phyloP scores from a whole-genome alignment of 768 basidiomycete species.

The Roridomyces roridus region DNA sequence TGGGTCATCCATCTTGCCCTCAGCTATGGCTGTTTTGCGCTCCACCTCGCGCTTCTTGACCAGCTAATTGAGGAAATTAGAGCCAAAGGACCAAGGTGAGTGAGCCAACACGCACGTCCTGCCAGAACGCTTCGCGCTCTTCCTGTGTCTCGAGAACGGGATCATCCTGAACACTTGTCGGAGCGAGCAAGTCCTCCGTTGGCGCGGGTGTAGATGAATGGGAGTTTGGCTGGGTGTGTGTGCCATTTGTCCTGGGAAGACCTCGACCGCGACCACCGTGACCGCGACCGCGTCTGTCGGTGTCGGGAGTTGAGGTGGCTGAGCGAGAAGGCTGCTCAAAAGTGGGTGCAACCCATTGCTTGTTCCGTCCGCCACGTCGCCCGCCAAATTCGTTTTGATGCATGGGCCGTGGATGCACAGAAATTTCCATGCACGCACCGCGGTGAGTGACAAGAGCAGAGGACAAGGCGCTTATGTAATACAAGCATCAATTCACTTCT shows the following conservation, averaged over 20 bases:
- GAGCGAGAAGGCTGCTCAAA: conserved; percentile 44
- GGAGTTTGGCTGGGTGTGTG: conserved; percentile 39
- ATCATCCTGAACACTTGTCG: conserved; percentile 44
- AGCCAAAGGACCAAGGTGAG: not conserved
- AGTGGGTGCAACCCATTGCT: conserved; percentile 58
- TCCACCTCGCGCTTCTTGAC: conserved; percentile 78
- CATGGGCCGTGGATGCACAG: conserved; percentile 17
- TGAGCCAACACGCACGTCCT: conserved; percentile 58
- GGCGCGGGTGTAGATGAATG: conserved; percentile 49
- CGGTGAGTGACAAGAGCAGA: no score
- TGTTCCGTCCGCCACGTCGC: conserved; percentile 54
- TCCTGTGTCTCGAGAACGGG: conserved; percentile 63
- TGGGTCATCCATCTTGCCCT: conserved; percentile 91
- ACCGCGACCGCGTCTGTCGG: conserved; percentile 62
- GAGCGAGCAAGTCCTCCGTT: conserved; percentile 36
- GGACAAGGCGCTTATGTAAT: no score
- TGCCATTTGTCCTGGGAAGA: conserved; percentile 38
- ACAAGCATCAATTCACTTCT: no score
- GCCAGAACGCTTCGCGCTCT: conserved; percentile 72
- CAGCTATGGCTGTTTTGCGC: conserved; percentile 74
- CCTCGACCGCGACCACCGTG: conserved; percentile 59
- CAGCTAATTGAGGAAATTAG: conserved; percentile 48
- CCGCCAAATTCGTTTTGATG: conserved; percentile 27
- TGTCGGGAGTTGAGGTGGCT: conserved; percentile 46
- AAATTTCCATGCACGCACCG: conserved; percentile 17